A percentile compares a stretch with the other conserved stretches of the same genome.
phyloP scores from a whole-genome alignment of 2,329 filamentous ascomycete genomes.

The Blumeria hordei region DNA sequence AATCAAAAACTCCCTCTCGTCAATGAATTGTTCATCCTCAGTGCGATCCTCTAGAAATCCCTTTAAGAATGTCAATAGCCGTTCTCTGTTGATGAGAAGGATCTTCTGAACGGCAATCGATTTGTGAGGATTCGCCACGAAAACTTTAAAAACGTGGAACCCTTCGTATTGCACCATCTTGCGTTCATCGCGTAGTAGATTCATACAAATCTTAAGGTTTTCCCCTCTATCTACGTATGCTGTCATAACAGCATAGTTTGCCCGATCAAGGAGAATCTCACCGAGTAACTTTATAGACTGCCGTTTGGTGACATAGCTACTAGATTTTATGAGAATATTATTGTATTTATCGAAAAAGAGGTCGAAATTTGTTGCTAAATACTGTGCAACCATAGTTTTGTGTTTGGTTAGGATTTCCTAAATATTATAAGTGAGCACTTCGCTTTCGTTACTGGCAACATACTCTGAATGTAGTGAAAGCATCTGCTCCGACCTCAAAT shows the following conservation, averaged over 20 bases:
- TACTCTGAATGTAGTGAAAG: conserved; percentile 91
- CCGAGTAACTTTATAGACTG: conserved; percentile 95
- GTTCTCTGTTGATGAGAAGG: conserved; percentile 84
- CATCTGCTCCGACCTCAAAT: conserved; percentile 91
- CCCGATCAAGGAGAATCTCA: conserved; percentile 78
- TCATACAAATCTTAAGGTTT: conserved; percentile 97
- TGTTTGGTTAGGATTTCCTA: conserved; percentile 87
- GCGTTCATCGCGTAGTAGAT: conserved; percentile 75
- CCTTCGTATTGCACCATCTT: conserved; percentile 99
- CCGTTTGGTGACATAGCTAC: conserved; percentile 91
- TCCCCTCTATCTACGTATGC: conserved; percentile 87
- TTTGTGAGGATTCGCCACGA: conserved; percentile 96
- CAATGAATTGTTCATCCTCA: conserved; percentile 94
- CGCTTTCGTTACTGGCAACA: conserved; percentile 9
- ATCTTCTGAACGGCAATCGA: conserved; percentile 90
- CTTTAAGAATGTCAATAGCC: conserved; percentile 67
- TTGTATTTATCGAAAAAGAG: conserved; percentile 88
- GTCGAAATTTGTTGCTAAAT: conserved; percentile 73
- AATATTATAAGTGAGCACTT: conserved; percentile 4
- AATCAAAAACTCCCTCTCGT: conserved; percentile 91
- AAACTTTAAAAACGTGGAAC: conserved; percentile 98
- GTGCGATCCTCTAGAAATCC: conserved; percentile 85
- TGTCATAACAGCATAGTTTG: conserved; percentile 97
- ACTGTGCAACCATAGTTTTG: conserved; percentile 72
- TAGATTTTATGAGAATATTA: conserved; percentile 62